Percentiles rank a stretch among this genome's conserved stretches.
Evolutionary conservation across 768 basidiomycete genomes (phyloP).

Genomic region (Hygrocybe coccinea): DNA sequence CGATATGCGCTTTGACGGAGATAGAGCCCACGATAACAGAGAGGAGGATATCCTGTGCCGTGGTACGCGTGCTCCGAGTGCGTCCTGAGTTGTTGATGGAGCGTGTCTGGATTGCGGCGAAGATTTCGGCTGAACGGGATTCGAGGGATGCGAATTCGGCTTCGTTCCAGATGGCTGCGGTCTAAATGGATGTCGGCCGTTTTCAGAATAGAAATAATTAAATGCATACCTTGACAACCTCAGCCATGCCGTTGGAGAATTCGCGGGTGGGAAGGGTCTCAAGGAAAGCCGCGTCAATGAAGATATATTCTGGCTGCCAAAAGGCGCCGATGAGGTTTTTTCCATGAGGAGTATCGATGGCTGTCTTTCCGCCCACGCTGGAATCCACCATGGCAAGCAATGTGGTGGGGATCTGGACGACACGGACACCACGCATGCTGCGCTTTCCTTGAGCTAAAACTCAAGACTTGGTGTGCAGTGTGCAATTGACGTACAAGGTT

Average conservation of each 20-base stretch:
- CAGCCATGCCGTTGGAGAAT: conserved; percentile 98
- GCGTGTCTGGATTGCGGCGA: conserved; percentile 70
- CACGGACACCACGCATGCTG: conserved; percentile 95
- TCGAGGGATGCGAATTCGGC: conserved; percentile 85
- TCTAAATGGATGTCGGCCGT: conserved; percentile 44
- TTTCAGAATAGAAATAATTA: not conserved
- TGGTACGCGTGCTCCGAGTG: conserved; percentile 59
- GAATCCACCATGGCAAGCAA: conserved; percentile 99
- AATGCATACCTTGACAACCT: conserved; percentile 82
- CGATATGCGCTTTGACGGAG: conserved; percentile 94
- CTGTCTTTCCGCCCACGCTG: conserved; percentile 95
- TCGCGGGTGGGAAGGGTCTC: conserved; percentile 89
- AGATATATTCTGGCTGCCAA: conserved; percentile 97
- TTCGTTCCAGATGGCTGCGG: conserved; percentile 98
- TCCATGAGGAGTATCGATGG: conserved; percentile 97
- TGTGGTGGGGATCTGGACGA: conserved; percentile 95
- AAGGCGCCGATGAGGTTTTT: conserved; percentile 99
- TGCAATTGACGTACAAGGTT: conserved; percentile 71
- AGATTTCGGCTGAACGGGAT: conserved; percentile 77
- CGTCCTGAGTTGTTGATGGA: conserved; percentile 55
- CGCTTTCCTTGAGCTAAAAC: conserved; percentile 1
- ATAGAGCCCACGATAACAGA: conserved; percentile 90
- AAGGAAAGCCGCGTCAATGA: conserved; percentile 95
- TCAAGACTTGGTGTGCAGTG: not conserved
- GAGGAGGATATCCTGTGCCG: conserved; percentile 78